Evolutionary conservation across 345 rosid species (phyloP), one percentile per base, ranked within the genome.

Genomic region (Odontarrhena argentea): DNA sequence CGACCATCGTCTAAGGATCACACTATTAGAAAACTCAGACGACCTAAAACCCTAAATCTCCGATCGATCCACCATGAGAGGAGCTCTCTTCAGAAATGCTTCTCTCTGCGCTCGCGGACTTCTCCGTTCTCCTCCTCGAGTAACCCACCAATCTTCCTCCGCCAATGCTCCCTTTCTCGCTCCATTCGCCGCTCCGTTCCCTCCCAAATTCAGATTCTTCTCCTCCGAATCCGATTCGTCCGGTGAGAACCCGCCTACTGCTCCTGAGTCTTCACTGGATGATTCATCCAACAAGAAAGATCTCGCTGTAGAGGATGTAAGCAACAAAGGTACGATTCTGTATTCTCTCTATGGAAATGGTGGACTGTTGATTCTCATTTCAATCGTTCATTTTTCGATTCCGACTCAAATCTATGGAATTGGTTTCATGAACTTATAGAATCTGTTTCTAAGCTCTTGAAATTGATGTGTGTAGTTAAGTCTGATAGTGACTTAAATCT

Each of bases 171-270:
- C 50, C 10, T 54, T 49, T 14, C 55, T 42, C 40, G n/a, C 71
- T 63, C 67, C 60, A 5, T 15, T 74, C 50, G 26, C 52, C 28
- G 55, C 68, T 46, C 32, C 56, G 3, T 0, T 47, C 28, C 62
- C 36, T 38, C 74, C 14, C 56, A 63, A 28, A 63, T 28, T 55
- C 69, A 77, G 78, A 47, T 64, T 77, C 18, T 81, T 74, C 77
- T 72, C 85, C 11, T 77, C 84, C 38, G 77, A 76, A 51, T 80
- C 83, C 1, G 68, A 70, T 24, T 63, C 81, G 3, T 67, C 78
- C 25, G 57, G 63, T 3, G 73, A 67, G 7, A n/a, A 34, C 24
- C 55, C 56, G 26, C 36, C 66, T 59, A 40, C 59, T n/a, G 45
- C 59, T 8, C 57, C 69, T 3, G 68, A 53, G 51, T 13, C 70